Conservation (phyloP, 768 basidiomycete species). For the Sarcodon sp. region DNA sequence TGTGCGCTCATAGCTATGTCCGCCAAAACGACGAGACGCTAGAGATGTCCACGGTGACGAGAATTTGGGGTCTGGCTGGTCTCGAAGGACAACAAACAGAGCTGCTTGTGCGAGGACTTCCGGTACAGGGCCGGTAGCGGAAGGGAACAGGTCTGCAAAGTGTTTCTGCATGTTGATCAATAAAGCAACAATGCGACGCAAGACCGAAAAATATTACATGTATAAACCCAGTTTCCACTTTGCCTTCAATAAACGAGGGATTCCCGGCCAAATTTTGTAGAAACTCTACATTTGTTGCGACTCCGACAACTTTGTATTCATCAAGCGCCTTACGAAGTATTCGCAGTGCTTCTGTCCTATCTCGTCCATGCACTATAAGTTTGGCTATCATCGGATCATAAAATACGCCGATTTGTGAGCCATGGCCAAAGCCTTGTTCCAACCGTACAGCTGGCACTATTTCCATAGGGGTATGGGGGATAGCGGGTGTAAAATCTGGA, state of each 20-base stretch:
- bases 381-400: constrained; percentile 93
- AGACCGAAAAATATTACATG: constrained; percentile 27
- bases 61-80: constrained; percentile 24
- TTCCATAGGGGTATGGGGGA: constrained; percentile 6
- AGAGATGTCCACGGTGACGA: constrained; percentile 61
- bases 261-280: constrained; percentile 68
- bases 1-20: constrained; percentile 49
- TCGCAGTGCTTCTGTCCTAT: constrained; percentile 74
- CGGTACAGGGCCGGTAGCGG: constrained; percentile 39
- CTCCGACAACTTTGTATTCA: constrained; percentile 84
- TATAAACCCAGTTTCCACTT: constrained; percentile 92
- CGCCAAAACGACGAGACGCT: constrained; percentile 66
- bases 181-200: background rate
- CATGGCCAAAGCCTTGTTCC: constrained; percentile 79
- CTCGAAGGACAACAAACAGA: constrained; percentile 60
- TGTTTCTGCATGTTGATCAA: constrained; percentile 50
- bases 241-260: constrained; percentile 57
- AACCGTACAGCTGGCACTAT: constrained; percentile 63
- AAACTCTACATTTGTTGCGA: constrained; percentile 88
- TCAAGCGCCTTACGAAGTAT: constrained; percentile 71
- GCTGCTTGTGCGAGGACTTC: constrained; percentile 70
- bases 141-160: constrained; percentile 68
- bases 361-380: constrained; percentile 77
- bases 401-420: constrained; percentile 73
- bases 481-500: background rate